Conservation (phyloP, 176 grass and related monocot species). For the Oryza meridionalis region DNA sequence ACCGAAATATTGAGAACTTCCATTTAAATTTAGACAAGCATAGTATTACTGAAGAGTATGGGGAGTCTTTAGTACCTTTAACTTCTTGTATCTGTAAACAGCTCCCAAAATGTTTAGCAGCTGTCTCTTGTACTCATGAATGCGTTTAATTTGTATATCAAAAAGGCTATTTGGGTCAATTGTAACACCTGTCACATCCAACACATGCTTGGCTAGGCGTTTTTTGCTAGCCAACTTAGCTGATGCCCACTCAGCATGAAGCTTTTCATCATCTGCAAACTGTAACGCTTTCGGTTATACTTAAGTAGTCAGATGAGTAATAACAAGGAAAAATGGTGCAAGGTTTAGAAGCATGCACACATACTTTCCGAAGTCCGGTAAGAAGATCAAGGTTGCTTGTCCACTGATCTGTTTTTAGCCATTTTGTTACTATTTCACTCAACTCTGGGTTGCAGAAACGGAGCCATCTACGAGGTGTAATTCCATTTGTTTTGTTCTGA, state of each 20-base stretch:
- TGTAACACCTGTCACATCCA: conserved; percentile 59
- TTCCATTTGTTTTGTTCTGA: conserved; percentile 90
- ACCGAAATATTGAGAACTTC: conserved; percentile 7
- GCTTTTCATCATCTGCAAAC: conserved; percentile 73
- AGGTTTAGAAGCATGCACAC: conserved; percentile 44
- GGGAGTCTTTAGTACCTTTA: conserved; percentile 53
- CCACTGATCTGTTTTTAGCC: conserved; percentile 77
- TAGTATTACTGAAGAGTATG: conserved; percentile 10
- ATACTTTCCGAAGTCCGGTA: conserved; percentile 71
- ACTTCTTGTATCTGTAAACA: conserved; percentile 80
- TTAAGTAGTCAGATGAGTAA: conserved; percentile 29
- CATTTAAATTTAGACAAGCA: conserved; percentile 25
- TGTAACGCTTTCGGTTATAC: conserved; percentile 43
- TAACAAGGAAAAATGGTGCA: conserved; percentile 25
- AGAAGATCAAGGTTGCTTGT: conserved; percentile 75
- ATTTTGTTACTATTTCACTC: conserved; percentile 72
- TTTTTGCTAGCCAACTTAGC: conserved; percentile 77
- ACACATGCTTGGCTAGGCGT: conserved; percentile 68
- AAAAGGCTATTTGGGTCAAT: conserved; percentile 72
- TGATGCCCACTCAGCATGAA: conserved; percentile 74
- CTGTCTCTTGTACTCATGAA: conserved; percentile 89
- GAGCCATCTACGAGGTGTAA: conserved; percentile 80
- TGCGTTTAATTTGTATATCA: conserved; percentile 87
- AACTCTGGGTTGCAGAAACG: conserved; percentile 76
- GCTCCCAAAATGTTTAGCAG: conserved; percentile 76